Conservation (phyloP, 352 stramenopile genomes). For the Phytophthora lateralis region DNA sequence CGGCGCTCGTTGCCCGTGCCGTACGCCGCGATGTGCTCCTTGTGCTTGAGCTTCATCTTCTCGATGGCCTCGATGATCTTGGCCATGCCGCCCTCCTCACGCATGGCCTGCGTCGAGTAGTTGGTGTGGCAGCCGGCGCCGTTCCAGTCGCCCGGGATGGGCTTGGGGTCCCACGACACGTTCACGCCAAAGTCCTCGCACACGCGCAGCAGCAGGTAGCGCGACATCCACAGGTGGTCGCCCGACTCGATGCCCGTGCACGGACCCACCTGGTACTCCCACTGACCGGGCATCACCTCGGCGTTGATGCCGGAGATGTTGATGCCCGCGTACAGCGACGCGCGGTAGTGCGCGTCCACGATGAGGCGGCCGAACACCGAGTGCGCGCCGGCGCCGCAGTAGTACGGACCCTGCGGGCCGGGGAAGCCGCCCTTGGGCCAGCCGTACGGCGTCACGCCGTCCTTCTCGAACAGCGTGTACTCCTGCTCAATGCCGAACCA, state of each 20-base stretch:
- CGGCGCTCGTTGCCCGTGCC: slow-evolving; percentile 96
- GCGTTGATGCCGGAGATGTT: slow-evolving; percentile 97
- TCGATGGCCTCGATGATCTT: slow-evolving; percentile 97
- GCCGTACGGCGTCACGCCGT: slow-evolving; percentile 89
- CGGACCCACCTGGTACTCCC: slow-evolving; percentile 98
- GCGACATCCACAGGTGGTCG: slow-evolving; percentile 97
- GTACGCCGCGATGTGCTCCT: slow-evolving; percentile 97
- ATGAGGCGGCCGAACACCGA: slow-evolving; percentile 96
- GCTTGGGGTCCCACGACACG: slow-evolving; percentile 97
- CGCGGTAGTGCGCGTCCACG: slow-evolving; percentile 95
- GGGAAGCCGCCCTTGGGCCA: slow-evolving; percentile 92
- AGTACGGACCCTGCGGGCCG: slow-evolving; percentile 92
- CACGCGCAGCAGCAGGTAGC: slow-evolving; percentile 97
- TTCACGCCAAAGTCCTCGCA: slow-evolving; percentile 98
- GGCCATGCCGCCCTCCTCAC: slow-evolving; percentile 92
- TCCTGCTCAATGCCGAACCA: slow-evolving; percentile 99
- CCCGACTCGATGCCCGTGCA: slow-evolving; percentile 96
- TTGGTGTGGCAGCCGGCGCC: slow-evolving; percentile 96
- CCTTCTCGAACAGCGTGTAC: slow-evolving; percentile 94
- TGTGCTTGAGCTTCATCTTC: slow-evolving; percentile 97
- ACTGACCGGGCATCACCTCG: slow-evolving; percentile 98
- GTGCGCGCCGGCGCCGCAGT: slow-evolving; percentile 94
- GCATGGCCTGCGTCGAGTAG: slow-evolving; percentile 97
- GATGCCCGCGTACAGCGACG: slow-evolving; percentile 95
- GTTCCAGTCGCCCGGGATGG: slow-evolving; percentile 98